Conservation (phyloP, 2,329 filamentous ascomycete genomes). For the Massarina eburnea region DNA sequence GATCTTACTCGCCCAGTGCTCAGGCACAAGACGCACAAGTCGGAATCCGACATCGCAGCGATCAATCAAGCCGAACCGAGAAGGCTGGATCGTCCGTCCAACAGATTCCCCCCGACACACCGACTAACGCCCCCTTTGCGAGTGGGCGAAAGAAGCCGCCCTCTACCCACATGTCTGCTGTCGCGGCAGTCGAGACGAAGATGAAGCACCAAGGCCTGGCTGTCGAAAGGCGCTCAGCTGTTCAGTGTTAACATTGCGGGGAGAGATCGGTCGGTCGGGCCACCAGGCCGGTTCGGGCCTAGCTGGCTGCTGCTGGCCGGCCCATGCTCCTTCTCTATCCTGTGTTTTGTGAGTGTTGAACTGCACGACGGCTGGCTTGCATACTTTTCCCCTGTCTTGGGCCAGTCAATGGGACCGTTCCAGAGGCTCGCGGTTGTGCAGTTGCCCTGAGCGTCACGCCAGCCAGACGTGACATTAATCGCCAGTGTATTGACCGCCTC, state of each 20-base stretch:
- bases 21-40: constrained; percentile 10
- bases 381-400: constrained; percentile 6
- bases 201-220: constrained; percentile 2
- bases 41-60: constrained; percentile 10
- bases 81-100: constrained; percentile 9
- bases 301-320: constrained; percentile 1
- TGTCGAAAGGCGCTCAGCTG: too few relatives aligned
- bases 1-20: too few relatives aligned
- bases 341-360: constrained; percentile 12
- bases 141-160: background rate
- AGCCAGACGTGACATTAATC: background rate
- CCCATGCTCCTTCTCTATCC: constrained; percentile 3
- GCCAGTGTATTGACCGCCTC: constrained; percentile 12
- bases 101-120: constrained; percentile 11
- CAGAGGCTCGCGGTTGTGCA: constrained; percentile 2
- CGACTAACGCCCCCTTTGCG: too few relatives aligned
- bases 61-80: constrained; percentile 5
- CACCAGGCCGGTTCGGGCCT: background rate
- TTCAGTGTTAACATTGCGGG: constrained; percentile 16
- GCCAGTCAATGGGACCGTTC: too few relatives aligned
- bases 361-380: constrained; percentile 3
- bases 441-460: constrained; percentile 8
- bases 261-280: constrained; percentile 4
- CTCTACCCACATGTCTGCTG: background rate
- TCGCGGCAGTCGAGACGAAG: background rate